Conservation (phyloP, 2,329 filamentous ascomycete species). For the Aspergillus clavatus region DNA sequence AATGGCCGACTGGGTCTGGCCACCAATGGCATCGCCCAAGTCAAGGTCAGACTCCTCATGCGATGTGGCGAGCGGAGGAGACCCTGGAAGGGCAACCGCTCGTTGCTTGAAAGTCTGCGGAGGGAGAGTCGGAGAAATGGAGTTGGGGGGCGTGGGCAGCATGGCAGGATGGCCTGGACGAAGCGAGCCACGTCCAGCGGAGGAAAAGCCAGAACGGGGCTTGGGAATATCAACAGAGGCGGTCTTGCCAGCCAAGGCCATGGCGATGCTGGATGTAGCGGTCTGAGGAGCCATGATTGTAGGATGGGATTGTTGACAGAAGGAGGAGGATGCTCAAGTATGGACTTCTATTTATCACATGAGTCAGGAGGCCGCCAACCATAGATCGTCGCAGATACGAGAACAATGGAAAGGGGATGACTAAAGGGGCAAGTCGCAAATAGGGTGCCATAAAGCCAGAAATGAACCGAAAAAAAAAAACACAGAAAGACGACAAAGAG, state of each 20-base stretch:
- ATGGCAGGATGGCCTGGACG: constrained; percentile 33
- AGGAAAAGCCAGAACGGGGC: constrained; percentile 33
- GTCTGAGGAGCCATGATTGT: constrained; percentile 42
- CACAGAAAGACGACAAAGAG: background rate
- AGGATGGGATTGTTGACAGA: constrained; percentile 9
- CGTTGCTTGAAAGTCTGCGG: constrained; percentile 73
- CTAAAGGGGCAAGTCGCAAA: constrained; percentile 2
- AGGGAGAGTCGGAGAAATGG: constrained; percentile 81
- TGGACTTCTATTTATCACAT: constrained; percentile 18
- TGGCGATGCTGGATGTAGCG: constrained; percentile 43
- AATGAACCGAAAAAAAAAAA: background rate
- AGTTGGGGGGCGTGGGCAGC: constrained; percentile 89
- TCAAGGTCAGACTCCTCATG: constrained; percentile 81
- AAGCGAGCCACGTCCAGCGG: constrained; percentile 28
- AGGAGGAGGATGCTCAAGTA: constrained; percentile 3
- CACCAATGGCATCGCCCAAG: constrained; percentile 62
- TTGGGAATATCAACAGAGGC: constrained; percentile 48
- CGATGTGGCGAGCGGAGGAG: constrained; percentile 43
- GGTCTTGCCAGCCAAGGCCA: constrained; percentile 48
- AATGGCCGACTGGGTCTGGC: constrained; percentile 42
- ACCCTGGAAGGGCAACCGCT: constrained; percentile 34
- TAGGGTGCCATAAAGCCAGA: constrained; percentile 1
- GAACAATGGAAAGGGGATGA: constrained; percentile 9
- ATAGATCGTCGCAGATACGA: background rate
- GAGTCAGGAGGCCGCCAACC: constrained; percentile 21